A percentile compares a stretch with the other conserved stretches of the same genome.
phyloP scores from a whole-genome alignment of 148 eudicot species.

The Arbutus unedo region DNA sequence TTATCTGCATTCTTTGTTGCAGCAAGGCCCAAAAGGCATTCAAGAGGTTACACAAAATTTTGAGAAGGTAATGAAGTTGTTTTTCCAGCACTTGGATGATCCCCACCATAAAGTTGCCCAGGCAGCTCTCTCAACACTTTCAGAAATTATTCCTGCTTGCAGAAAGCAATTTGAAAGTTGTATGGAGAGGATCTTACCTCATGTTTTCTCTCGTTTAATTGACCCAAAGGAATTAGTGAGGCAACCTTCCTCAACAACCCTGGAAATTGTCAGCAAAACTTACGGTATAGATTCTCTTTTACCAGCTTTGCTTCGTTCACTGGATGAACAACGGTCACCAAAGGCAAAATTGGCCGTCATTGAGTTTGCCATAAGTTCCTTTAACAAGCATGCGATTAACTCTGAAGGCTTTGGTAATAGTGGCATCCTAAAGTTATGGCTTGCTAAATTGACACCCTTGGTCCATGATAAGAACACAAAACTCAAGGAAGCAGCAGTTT shows the following conservation, averaged over 20 bases:
- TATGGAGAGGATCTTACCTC: conserved; percentile 95
- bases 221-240: conserved; percentile 96
- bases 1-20: conserved; percentile 71
- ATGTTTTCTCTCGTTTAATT: conserved; percentile 85
- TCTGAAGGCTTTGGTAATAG: conserved; percentile 74
- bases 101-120: conserved; percentile 99
- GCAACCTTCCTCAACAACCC: conserved; percentile 81
- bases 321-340: conserved; percentile 97
- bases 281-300: conserved; percentile 90
- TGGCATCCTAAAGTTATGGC: conserved; percentile 93
- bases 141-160: conserved; percentile 90
- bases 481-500: conserved; percentile 85
- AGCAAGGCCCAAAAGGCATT: conserved; percentile 84
- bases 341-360: conserved; percentile 97
- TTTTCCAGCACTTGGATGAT: conserved; percentile 96
- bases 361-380: conserved; percentile 85
- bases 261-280: conserved; percentile 83
- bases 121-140: conserved; percentile 97
- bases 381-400: conserved; percentile 71
- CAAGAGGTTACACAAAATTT: conserved; percentile 89
- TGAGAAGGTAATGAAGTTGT: conserved; percentile 97
- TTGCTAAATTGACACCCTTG: conserved; percentile 84
- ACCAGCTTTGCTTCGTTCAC: conserved; percentile 93
- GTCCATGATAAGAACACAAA: conserved; percentile 91
- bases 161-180: conserved; percentile 93